Evolutionary conservation across 495 filamentous ascomycete genomes (phyloP), one percentile per base, ranked within the genome.

Genomic region (Bacidia gigantensis): DNA sequence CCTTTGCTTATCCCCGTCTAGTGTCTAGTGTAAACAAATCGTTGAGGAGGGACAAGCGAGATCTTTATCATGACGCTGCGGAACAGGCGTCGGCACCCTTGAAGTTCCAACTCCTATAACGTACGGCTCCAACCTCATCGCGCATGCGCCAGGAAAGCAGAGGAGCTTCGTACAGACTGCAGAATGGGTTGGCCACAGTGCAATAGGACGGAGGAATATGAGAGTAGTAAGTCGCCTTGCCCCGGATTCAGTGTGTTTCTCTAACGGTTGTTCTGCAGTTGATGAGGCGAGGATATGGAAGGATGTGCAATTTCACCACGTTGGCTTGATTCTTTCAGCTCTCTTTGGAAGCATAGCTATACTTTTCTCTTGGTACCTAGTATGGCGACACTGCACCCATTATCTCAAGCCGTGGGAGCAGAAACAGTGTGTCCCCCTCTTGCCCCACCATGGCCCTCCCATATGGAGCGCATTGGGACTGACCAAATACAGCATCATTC

Each of bases 391-490:
- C 76, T 84, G 84, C 20, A 75, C 73, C 7, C 85, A 93, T 67
- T 95, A 93, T 69, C 81, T 83, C 49, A 83, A 83, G 61, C 86
- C 87, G 14, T 70, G 73, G 55, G 83, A 95, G 66, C 88, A 95
- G 61, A 81, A 79, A 65, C 87, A 95, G 78, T 78, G 66, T 48
- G 72, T 68, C 48, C 18, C 42, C n/a, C 35, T 11, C 20, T 49
- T 50, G 10, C 32, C n/a, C 10, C 32, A 10, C n/a, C 10, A 10
- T n/a, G 32, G 10, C 32, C 10, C 32, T 39, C n/a, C 10, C 25
- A 42, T 26, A n/a, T 25, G 11, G 20, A 26, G 9, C 0, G 21
- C 47, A 2, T 35, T 21, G 38, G 50, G 21, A 50, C 50, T 42
- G 55, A 55, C 46, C 32, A 26, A n/a, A 25, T 40, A 18, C 56